These are phyloP conservation scores for Penicillium canariense DNA, from an alignment of 495 filamentous ascomycete genomes.

Conservation along the genomic window DNA sequence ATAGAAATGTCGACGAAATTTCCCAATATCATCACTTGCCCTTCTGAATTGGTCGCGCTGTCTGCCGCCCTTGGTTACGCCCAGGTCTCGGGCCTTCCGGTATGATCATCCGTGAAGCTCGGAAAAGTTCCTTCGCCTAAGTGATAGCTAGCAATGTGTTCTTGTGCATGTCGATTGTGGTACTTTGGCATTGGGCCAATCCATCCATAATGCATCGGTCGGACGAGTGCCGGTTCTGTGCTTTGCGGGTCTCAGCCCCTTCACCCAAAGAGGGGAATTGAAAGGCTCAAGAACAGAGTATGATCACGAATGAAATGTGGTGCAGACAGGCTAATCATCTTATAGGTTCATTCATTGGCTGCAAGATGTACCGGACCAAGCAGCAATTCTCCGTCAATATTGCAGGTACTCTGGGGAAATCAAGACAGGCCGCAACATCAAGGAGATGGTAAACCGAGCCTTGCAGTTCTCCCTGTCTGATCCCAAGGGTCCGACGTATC, in stretches of 20 bases:
- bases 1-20: conserved; percentile 53
- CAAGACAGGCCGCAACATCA: conserved; percentile 83
- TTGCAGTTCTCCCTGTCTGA: conserved; percentile 75
- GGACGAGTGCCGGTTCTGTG: conserved; percentile 81
- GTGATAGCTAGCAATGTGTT: conserved; percentile 59
- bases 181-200: conserved; percentile 82
- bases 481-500: conserved; percentile 79
- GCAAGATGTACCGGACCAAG: conserved; percentile 90
- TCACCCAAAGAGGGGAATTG: conserved; percentile 83
- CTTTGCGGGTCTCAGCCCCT: conserved; percentile 83
- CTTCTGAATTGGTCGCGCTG: conserved; percentile 91
- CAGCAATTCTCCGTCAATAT: conserved; percentile 81
- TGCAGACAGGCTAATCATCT: neutral
- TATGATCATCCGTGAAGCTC: conserved; percentile 2
- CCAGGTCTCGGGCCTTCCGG: conserved; percentile 68
- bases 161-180: conserved; percentile 93
- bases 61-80: conserved; percentile 93
- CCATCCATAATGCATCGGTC: conserved; percentile 80
- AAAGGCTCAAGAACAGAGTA: conserved; percentile 82
- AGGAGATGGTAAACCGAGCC: conserved; percentile 87
- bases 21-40: conserved; percentile 83
- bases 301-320: neutral
- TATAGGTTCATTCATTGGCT: conserved; percentile 74
- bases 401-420: conserved; percentile 84
- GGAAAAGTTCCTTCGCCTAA: neutral